These are phyloP conservation scores for Saraca asoca DNA, from an alignment of 331 rosid species.

Conservation along the genomic window DNA sequence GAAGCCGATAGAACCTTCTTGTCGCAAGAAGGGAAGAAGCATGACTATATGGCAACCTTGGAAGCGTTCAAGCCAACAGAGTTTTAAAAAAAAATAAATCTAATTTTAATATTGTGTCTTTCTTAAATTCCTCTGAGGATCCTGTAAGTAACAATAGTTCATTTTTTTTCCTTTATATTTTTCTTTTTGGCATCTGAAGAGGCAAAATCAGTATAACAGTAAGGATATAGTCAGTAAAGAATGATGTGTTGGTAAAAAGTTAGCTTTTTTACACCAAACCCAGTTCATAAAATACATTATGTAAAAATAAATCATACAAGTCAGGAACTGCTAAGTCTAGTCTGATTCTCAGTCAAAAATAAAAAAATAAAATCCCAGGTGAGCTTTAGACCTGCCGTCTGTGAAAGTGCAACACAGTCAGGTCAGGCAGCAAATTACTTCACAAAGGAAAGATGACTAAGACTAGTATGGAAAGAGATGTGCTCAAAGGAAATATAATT, in stretches of 20 bases:
- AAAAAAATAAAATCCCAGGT: too few species aligned
- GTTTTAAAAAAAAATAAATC: too few species aligned
- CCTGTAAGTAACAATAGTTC: background rate
- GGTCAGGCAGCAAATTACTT: conserved; percentile 40
- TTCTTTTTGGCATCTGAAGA: background rate
- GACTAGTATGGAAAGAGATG: conserved; percentile 46
- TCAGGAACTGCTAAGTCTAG: conserved; percentile 15
- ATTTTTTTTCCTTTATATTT: background rate
- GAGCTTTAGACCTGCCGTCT: conserved; percentile 14
- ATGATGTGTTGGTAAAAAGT: background rate
- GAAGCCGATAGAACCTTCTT: background rate
- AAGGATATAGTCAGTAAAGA: background rate
- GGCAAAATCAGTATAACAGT: background rate
- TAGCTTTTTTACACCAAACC: background rate
- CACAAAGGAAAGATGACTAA: conserved; percentile 31
- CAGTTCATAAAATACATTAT: background rate
- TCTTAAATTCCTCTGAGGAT: conserved; percentile 1
- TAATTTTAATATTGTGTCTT: background rate
- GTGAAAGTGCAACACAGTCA: conserved; percentile 24
- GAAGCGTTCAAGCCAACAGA: background rate
- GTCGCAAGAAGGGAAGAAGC: background rate
- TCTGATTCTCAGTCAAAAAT: conserved; percentile 44
- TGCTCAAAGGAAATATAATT: conserved; percentile 30
- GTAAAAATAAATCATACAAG: background rate
- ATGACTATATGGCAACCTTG: background rate